Evolutionary conservation across 2,329 filamentous ascomycete species (phyloP), one percentile per base, ranked within the genome.

Genomic region (Pestalotiopsis sp.): DNA sequence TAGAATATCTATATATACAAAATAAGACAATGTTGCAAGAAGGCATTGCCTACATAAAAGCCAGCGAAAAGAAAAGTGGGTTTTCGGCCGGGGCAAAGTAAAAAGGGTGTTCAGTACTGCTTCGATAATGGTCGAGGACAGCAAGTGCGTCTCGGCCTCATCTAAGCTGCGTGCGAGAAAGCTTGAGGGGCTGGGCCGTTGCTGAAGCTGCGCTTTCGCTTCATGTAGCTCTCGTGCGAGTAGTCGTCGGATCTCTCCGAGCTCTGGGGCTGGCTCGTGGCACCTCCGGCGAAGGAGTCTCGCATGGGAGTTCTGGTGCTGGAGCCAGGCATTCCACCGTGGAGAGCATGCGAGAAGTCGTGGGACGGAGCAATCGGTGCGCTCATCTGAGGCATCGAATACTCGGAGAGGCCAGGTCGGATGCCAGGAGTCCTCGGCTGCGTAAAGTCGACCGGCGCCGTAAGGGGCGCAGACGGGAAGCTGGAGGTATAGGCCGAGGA

Each of bases 321-420:
- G 20, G 80, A 78, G 66, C 73, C 77, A 4, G 76, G 72, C 75
- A 84, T 78, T 73, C 76, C 81, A 6, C 80, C 81, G 52, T 85
- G 82, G 69, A 86, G 81, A 4, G 83, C 82, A 68, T 84, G 83
- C 2, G 82, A 80, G 71, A 88, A 89, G 66, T 89, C 87, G 66
- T 83, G 83, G 0, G 86, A 79, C 3, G 86, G 83, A 3, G 83
- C 83, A 68, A 88, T 86, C 1, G 86, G 86, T 2, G 86, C 85
- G 73, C 84, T 87, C 79, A 89, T 81, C 73, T 88, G 86, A 2
- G 86, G 81, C 74, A 86, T 84, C 13, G 83, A 82, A 75, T 87
- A 88, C 66, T 88, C 85, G 23, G 77, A 78, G 38, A 80, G 78
- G 74, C 41, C 38, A 12, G 69, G 78, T 69, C 79, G 75, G 66